Evolutionary conservation across 768 basidiomycete genomes (phyloP).

Genomic region (Arthromyces matolae): DNA sequence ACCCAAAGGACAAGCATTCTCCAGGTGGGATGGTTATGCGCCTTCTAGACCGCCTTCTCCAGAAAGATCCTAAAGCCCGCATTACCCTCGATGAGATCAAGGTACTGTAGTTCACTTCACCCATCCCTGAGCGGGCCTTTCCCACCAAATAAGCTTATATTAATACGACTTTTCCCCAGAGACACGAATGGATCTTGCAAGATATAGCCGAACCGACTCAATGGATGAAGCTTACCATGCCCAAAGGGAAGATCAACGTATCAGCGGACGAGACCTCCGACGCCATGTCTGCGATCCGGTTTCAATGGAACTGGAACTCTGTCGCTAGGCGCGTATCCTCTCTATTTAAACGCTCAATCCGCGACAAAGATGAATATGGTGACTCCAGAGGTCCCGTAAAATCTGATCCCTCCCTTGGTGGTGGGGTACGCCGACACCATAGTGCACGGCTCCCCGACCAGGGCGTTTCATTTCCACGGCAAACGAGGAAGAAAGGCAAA

Average conservation of each 20-base stretch:
- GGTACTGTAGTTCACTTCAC: slow-evolving; percentile 31
- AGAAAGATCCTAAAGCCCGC: slow-evolving; percentile 73
- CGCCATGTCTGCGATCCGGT: slow-evolving; percentile 65
- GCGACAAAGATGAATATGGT: slow-evolving; percentile 2
- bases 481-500: slow-evolving; percentile 26
- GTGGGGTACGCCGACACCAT: slow-evolving; percentile 14
- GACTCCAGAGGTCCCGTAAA: slow-evolving; percentile 16
- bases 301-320: slow-evolving; percentile 57
- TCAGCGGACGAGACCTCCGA: slow-evolving; percentile 74
- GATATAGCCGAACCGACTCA: slow-evolving; percentile 62
- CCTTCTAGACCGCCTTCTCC: slow-evolving; percentile 70
- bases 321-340: slow-evolving; percentile 44
- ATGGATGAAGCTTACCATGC: slow-evolving; percentile 58
- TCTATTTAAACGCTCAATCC: slow-evolving; percentile 39
- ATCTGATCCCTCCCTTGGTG: slow-evolving; percentile 19
- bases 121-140: background rate
- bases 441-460: slow-evolving; percentile 9
- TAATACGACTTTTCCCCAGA: slow-evolving; percentile 31
- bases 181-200: slow-evolving; percentile 60
- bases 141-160: background rate
- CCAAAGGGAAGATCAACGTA: slow-evolving; percentile 42
- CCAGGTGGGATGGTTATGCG: slow-evolving; percentile 65
- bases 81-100: slow-evolving; percentile 82
- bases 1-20: slow-evolving; percentile 36
- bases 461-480: too few relatives aligned